Conservation (phyloP, 352 stramenopile species). For the Globisporangium parvum region DNA sequence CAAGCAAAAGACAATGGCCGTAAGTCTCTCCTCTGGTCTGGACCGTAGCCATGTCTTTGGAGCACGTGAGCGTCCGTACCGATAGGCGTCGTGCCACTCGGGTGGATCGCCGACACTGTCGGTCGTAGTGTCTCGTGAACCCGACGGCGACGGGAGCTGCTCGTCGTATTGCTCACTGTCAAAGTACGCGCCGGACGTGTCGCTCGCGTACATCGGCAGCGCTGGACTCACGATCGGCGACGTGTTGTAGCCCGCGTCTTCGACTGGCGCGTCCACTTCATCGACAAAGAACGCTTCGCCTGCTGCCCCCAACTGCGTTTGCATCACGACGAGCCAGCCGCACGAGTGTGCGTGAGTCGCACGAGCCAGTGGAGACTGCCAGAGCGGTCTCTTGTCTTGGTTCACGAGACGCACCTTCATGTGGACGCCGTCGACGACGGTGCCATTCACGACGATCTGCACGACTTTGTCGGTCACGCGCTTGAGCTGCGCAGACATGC, state of each 20-base stretch:
- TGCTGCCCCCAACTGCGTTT: conserved; percentile 34
- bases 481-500: conserved; percentile 17
- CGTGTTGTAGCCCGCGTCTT: conserved; percentile 54
- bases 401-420: conserved; percentile 66
- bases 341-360: neutral
- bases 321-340: too few species aligned
- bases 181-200: neutral
- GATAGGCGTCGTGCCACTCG: conserved; percentile 29
- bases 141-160: neutral
- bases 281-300: conserved; percentile 81
- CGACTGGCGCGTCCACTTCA: conserved; percentile 39
- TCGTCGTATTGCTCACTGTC: neutral
- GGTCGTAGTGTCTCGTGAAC: neutral
- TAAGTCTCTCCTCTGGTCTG: neutral
- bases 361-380: neutral
- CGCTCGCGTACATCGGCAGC: conserved; percentile 1
- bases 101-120: conserved; percentile 3
- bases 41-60: too few species aligned
- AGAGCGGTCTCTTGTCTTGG: too few species aligned
- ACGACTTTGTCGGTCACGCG: conserved; percentile 36
- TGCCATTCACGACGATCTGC: conserved; percentile 57
- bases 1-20: too few species aligned
- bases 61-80: conserved; percentile 8
- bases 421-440: conserved; percentile 35
- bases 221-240: conserved; percentile 52